These are phyloP conservation scores for Beauveria brongniartii DNA, from an alignment of 2,329 filamentous ascomycete genomes.

Conservation along the genomic window DNA sequence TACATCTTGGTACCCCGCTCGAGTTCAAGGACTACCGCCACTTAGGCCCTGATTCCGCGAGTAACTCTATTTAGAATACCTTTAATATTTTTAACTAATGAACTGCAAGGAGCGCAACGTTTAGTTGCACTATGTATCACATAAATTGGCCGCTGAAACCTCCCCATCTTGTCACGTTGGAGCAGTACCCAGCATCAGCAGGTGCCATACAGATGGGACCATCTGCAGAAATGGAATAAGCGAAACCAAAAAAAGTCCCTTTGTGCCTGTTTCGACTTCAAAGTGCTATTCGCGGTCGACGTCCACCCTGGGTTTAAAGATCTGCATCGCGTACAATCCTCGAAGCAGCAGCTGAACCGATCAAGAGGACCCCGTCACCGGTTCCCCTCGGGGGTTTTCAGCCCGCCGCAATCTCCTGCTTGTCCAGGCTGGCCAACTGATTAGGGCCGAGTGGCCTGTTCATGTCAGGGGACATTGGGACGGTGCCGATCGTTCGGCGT, in stretches of 20 bases:
- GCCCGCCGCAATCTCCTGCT: neutral
- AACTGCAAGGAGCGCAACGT: neutral
- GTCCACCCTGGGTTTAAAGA: neutral
- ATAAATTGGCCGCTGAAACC: neutral
- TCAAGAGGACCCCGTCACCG: too few species aligned
- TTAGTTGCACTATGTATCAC: neutral
- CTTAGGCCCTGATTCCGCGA: too few species aligned
- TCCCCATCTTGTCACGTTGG: neutral
- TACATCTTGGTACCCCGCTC: too few species aligned
- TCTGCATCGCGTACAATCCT: neutral
- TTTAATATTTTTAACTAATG: neutral
- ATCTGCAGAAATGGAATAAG: neutral
- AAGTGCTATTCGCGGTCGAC: neutral
- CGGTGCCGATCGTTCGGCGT: neutral
- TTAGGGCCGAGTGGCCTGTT: neutral
- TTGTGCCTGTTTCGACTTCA: neutral
- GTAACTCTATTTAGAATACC: too few species aligned
- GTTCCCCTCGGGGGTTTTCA: neutral
- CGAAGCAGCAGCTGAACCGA: neutral
- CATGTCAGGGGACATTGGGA: neutral
- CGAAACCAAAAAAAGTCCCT: neutral
- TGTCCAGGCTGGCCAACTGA: neutral
- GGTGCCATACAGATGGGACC: neutral
- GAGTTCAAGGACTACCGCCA: too few species aligned
- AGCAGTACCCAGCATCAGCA: neutral